phyloP scores from a whole-genome alignment of 352 stramenopile genomes.

The Phytophthora cajani region DNA sequence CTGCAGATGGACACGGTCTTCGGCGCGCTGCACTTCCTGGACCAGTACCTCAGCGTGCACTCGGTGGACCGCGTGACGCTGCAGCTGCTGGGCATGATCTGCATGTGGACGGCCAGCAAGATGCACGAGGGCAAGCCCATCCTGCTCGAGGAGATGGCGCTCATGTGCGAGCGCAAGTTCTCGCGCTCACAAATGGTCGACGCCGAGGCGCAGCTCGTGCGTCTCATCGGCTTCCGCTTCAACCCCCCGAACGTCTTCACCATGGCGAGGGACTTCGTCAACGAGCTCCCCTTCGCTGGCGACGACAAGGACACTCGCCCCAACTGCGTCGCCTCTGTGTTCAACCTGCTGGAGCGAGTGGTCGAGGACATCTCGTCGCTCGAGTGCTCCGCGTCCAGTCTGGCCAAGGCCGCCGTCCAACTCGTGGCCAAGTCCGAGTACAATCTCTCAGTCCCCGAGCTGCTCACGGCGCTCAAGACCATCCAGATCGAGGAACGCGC shows the following conservation, averaged over 20 bases:
- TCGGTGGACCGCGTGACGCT: constrained; percentile 79
- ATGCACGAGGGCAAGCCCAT: constrained; percentile 78
- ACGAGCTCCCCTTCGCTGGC: constrained; percentile 38
- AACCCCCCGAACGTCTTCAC: constrained; percentile 71
- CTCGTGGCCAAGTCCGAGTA: constrained; percentile 49
- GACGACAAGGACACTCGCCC: constrained; percentile 22
- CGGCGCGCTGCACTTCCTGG: constrained; percentile 72
- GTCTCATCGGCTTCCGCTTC: constrained; percentile 68
- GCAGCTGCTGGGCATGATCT: constrained; percentile 79
- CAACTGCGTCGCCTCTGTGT: constrained; percentile 45
- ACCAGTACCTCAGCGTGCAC: constrained; percentile 69
- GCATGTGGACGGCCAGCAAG: constrained; percentile 77
- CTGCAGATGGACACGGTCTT: constrained; percentile 69
- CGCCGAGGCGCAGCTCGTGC: constrained; percentile 63
- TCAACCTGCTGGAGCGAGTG: constrained; percentile 48
- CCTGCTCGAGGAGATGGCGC: constrained; percentile 72
- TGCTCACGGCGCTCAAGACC: constrained; percentile 30
- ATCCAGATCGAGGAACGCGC: constrained; percentile 30
- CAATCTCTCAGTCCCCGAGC: constrained; percentile 31
- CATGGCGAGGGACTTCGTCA: constrained; percentile 69
- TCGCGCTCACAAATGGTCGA: constrained; percentile 62
- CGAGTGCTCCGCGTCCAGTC: constrained; percentile 46
- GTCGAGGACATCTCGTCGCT: constrained; percentile 44
- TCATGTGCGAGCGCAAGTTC: constrained; percentile 83
- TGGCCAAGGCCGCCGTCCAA: constrained; percentile 57